phyloP scores from a whole-genome alignment of 108 stramenopile species.

The Cyclotella cryptica region DNA sequence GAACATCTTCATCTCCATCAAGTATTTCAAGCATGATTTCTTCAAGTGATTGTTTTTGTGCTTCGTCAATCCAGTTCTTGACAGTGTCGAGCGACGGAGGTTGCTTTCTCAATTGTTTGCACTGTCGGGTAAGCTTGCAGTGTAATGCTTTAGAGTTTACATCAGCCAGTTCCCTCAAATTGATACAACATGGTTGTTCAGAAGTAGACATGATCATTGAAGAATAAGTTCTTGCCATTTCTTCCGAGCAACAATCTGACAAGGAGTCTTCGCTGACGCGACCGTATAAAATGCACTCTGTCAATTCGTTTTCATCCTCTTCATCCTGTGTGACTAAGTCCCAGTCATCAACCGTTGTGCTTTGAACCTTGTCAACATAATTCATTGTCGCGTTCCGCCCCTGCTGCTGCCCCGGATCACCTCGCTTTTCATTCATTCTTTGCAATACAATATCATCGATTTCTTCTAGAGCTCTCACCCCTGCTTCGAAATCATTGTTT shows the following conservation, averaged over 20 bases:
- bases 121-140: slow-evolving; percentile 11
- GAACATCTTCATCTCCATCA: slow-evolving; percentile 71
- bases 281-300: slow-evolving; percentile 64
- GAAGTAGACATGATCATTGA: slow-evolving; percentile 38
- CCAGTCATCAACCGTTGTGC: slow-evolving; percentile 51
- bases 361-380: slow-evolving; percentile 28
- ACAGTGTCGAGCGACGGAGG: slow-evolving; percentile 40
- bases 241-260: neutral
- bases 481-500: slow-evolving; percentile 29
- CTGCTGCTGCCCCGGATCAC: slow-evolving; percentile 60
- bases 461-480: slow-evolving; percentile 43
- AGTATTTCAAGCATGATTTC: slow-evolving; percentile 89
- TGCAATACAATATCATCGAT: slow-evolving; percentile 46
- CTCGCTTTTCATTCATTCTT: slow-evolving; percentile 59
- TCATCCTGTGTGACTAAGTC: slow-evolving; percentile 69
- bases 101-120: slow-evolving; percentile 1
- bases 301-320: slow-evolving; percentile 75
- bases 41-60: slow-evolving; percentile 69
- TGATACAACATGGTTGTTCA: slow-evolving; percentile 46
- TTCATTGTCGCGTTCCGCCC: slow-evolving; percentile 63
- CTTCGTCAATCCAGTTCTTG: slow-evolving; percentile 70
- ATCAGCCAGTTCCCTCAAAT: slow-evolving; percentile 88
- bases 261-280: neutral
- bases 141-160: slow-evolving; percentile 30
- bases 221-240: slow-evolving; percentile 28